Evolutionary conservation across 352 stramenopile genomes (phyloP).

Genomic region (Globisporangium perplexum): DNA sequence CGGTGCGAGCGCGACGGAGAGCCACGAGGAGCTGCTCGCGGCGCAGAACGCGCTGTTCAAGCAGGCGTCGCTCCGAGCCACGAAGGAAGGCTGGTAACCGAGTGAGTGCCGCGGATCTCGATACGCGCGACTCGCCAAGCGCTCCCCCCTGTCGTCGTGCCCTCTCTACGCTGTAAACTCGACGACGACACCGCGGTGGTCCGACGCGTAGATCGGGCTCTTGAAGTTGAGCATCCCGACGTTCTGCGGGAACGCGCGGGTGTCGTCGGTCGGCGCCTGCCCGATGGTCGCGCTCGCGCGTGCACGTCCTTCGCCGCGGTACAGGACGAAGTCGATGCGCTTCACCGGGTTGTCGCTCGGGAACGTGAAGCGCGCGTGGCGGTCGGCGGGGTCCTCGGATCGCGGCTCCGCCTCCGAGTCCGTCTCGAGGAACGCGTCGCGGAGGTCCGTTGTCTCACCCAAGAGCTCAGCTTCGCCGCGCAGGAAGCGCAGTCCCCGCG

Average conservation of each 20-base stretch:
- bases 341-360: slow-evolving; percentile 80
- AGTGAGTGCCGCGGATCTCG: background rate
- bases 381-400: slow-evolving; percentile 39
- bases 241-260: slow-evolving; percentile 39
- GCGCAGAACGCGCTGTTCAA: slow-evolving; percentile 76
- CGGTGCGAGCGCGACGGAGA: slow-evolving; percentile 32
- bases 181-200: slow-evolving; percentile 78
- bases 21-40: slow-evolving; percentile 53
- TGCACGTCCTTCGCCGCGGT: slow-evolving; percentile 53
- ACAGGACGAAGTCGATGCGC: slow-evolving; percentile 85
- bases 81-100: slow-evolving; percentile 52
- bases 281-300: slow-evolving; percentile 73
- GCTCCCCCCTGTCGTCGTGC: background rate
- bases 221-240: slow-evolving; percentile 70
- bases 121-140: background rate
- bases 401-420: slow-evolving; percentile 54
- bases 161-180: slow-evolving; percentile 28
- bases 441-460: slow-evolving; percentile 57
- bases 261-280: slow-evolving; percentile 65
- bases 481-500: slow-evolving; percentile 71
- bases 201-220: slow-evolving; percentile 83
- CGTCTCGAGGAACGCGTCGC: slow-evolving; percentile 67
- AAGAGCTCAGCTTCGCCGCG: slow-evolving; percentile 50
- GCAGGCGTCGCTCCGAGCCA: slow-evolving; percentile 49
- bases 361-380: slow-evolving; percentile 71